phyloP scores from a whole-genome alignment of 306 rosid genomes.

The Arachis hypogaea region DNA sequence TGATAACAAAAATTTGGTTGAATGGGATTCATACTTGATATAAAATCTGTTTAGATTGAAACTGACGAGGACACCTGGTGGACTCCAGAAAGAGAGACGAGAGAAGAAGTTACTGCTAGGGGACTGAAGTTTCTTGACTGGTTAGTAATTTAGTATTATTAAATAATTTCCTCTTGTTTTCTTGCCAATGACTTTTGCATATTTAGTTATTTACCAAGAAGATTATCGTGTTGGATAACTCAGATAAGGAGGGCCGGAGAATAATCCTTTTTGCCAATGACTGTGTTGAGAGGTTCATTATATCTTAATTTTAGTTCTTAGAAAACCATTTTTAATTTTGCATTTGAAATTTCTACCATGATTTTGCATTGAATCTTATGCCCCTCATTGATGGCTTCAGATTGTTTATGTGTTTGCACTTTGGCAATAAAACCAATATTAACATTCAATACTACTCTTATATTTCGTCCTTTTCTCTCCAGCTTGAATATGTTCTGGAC shows the following conservation, averaged over 20 bases:
- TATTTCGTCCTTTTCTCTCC: slow-evolving; percentile 21
- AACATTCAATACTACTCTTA: slow-evolving; percentile 10
- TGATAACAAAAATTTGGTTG: no score
- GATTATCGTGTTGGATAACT: no score
- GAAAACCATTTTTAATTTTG: no score
- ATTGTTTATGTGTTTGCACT: slow-evolving; percentile 5
- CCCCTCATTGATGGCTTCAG: slow-evolving; percentile 6
- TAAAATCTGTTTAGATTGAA: slow-evolving; percentile 54
- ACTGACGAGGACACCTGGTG: slow-evolving; percentile 72
- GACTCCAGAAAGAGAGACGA: slow-evolving; percentile 71
- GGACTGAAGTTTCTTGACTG: slow-evolving; percentile 79
- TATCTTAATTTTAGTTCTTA: no score
- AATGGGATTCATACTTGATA: not conserved
- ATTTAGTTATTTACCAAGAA: no score
- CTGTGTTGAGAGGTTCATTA: no score
- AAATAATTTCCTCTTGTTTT: not conserved
- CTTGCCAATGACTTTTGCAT: not conserved
- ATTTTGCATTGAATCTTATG: slow-evolving; percentile 20
- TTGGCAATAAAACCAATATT: not conserved
- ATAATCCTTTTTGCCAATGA: no score
- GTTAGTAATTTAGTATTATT: slow-evolving; percentile 41
- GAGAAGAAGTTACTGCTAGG: slow-evolving; percentile 66
- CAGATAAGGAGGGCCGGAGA: no score
- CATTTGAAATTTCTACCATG: not conserved
- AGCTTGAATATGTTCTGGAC: slow-evolving; percentile 27